A percentile compares a stretch with the other conserved stretches of the same genome.
Conservation (phyloP, 306 rosid genomes). For the Lupinus albus region DNA sequence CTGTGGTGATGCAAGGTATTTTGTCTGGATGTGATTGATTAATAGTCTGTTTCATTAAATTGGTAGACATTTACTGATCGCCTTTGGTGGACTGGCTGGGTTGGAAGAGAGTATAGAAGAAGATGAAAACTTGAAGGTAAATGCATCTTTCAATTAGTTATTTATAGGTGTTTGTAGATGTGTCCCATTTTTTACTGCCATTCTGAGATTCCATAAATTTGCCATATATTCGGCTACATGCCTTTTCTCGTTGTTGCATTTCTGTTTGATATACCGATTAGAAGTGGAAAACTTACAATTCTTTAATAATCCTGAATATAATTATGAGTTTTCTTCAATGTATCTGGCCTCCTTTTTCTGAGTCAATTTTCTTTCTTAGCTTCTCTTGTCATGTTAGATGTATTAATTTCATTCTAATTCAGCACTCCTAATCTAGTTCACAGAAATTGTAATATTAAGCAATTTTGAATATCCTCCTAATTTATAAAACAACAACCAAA, state of each 20-base stretch:
- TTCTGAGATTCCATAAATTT: slow-evolving; percentile 21
- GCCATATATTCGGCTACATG: background rate
- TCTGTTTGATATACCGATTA: slow-evolving; percentile 28
- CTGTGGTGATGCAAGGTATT: slow-evolving; percentile 3
- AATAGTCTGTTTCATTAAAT: slow-evolving; percentile 36
- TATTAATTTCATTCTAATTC: slow-evolving; percentile 11
- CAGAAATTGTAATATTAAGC: background rate
- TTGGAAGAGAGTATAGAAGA: slow-evolving; percentile 96
- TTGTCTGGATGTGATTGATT: slow-evolving; percentile 22
- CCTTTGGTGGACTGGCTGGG: slow-evolving; percentile 99
- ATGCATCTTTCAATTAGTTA: slow-evolving; percentile 5
- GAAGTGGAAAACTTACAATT: slow-evolving; percentile 21
- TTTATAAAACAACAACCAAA: too few relatives aligned
- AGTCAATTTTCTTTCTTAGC: background rate
- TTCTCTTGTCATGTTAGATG: slow-evolving; percentile 22
- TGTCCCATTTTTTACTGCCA: slow-evolving; percentile 24
- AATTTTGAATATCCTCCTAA: slow-evolving; percentile 16
- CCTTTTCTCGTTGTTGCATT: slow-evolving; percentile 17
- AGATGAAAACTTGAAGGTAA: slow-evolving; percentile 74
- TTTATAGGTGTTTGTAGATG: background rate
- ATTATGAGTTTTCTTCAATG: background rate
- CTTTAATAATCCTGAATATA: slow-evolving; percentile 5
- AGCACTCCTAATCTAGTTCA: background rate
- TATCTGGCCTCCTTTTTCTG: background rate
- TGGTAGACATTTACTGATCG: slow-evolving; percentile 81